These are phyloP conservation scores for Penicillium cataractarum DNA, from an alignment of 495 filamentous ascomycete species.

Conservation along the genomic window DNA sequence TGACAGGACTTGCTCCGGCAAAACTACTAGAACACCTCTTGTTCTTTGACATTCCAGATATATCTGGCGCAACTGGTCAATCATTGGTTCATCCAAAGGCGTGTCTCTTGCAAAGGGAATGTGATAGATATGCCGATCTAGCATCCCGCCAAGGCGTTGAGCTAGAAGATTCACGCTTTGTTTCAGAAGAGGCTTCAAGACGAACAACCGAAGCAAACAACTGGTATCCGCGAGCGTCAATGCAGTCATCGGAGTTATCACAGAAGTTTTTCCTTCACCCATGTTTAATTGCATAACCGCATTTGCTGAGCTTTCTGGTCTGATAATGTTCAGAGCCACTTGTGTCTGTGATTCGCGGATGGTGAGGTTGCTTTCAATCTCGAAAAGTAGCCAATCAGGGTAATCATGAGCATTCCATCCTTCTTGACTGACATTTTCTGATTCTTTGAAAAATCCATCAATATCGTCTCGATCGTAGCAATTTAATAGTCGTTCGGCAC, in stretches of 20 bases:
- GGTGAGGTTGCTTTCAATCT: slow-evolving; percentile 7
- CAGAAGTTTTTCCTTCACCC: slow-evolving; percentile 13
- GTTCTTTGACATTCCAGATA: slow-evolving; percentile 5
- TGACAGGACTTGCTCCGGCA: slow-evolving; percentile 9
- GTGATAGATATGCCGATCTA: slow-evolving; percentile 6
- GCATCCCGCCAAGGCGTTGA: not conserved
- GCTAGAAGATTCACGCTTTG: slow-evolving; percentile 4
- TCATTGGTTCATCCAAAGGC: not conserved
- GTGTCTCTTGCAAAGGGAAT: slow-evolving; percentile 13
- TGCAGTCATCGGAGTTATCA: slow-evolving; percentile 5
- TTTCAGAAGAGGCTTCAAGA: not conserved
- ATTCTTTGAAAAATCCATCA: slow-evolving; percentile 17
- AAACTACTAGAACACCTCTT: slow-evolving; percentile 4
- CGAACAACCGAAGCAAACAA: not conserved
- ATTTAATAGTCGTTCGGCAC: slow-evolving; percentile 9
- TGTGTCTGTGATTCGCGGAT: slow-evolving; percentile 5
- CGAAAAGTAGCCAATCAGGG: slow-evolving; percentile 7
- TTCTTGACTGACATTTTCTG: slow-evolving; percentile 2
- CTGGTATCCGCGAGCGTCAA: slow-evolving; percentile 2
- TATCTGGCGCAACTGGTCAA: not conserved
- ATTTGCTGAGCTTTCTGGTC: not conserved
- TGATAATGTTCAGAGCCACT: slow-evolving; percentile 1
- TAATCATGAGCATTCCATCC: slow-evolving; percentile 10
- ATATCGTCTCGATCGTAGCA: slow-evolving; percentile 14
- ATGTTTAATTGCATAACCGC: slow-evolving; percentile 12